phyloP scores from a whole-genome alignment of 2,329 filamentous ascomycete genomes.

The Cladobotryum mycophilum region DNA sequence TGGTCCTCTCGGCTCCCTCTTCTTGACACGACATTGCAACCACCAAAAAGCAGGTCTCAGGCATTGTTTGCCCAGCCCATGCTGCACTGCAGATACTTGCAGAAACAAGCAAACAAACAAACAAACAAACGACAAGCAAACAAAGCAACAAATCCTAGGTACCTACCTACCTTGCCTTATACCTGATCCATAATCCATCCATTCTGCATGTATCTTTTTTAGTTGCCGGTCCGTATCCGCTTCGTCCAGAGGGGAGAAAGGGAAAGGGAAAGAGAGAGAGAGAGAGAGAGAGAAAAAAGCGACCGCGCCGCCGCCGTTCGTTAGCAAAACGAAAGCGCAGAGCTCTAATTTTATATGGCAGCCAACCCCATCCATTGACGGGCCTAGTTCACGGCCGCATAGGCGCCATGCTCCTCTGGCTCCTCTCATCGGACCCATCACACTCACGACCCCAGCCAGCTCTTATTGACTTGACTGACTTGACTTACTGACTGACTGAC shows the following conservation, averaged over 20 bases:
- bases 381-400: constrained; percentile 30
- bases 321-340: constrained; percentile 11
- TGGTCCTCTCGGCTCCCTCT: no score
- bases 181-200: neutral
- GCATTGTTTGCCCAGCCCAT: no score
- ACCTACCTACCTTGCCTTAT: no score
- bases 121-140: no score
- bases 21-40: no score
- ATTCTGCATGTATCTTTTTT: neutral
- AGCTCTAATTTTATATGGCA: constrained; percentile 41
- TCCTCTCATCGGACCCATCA: constrained; percentile 24
- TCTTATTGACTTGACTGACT: constrained; percentile 7
- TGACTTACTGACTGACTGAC: neutral
- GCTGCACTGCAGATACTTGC: no score
- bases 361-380: constrained; percentile 37
- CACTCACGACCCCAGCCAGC: constrained; percentile 10
- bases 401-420: constrained; percentile 40
- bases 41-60: no score
- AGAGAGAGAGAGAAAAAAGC: neutral
- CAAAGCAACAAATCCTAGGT: no score
- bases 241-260: neutral
- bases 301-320: constrained; percentile 7
- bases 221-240: constrained; percentile 11
- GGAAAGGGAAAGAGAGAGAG: no score
- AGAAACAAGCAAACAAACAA: no score